Evolutionary conservation across 371 early-diverging fungal genomes (phyloP), one percentile per base, ranked within the genome.

Genomic region (Mortierella sp.): DNA sequence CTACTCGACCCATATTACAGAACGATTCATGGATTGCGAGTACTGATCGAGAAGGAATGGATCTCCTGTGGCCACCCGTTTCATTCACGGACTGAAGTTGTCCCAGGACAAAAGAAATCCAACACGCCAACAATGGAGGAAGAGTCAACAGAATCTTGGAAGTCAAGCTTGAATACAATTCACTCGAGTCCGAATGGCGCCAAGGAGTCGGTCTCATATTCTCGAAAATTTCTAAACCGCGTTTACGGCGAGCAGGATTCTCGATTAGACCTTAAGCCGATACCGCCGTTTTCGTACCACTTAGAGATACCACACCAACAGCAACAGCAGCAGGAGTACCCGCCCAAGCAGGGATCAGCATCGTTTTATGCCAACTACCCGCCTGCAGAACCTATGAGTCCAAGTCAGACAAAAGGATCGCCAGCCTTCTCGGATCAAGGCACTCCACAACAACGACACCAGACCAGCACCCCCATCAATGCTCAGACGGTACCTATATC

Each of bases 21-120:
- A 50, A 89, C 89, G 3, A 78, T 89, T 1, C 70, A 80, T n/a
- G 89, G 89, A 7, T 74, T 89, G 21, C 87, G 87, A 11, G 84
- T 88, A 3, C 68, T 89, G 45, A 88, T 89, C 44, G 89, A 89
- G 52, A 89, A 89, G 60, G 89, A 89, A 52, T 89, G 89, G 89
- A 79, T 88, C 3, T 82, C 82, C 28, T 77, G 74, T 45, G 89
- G 89, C 1, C 89, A 89, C 38, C 89, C 88, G 42, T 88, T 89
- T 60, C 82, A 84, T 48, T 75, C 89, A 0, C 73, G 89, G 16
- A 80, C 86, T 28, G 83, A 81, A 14, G 70, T 78, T 3, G n/a
- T 21, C 6, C 44, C 79, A 47, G 72, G 44, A 4, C 71, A 78
- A 38, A 76, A 60, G 70, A 84, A 84, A 45, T 26, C 52, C 26